Evolutionary conservation across 78 protist species (phyloP).

Genomic region (Dictyostelium capitatum): DNA sequence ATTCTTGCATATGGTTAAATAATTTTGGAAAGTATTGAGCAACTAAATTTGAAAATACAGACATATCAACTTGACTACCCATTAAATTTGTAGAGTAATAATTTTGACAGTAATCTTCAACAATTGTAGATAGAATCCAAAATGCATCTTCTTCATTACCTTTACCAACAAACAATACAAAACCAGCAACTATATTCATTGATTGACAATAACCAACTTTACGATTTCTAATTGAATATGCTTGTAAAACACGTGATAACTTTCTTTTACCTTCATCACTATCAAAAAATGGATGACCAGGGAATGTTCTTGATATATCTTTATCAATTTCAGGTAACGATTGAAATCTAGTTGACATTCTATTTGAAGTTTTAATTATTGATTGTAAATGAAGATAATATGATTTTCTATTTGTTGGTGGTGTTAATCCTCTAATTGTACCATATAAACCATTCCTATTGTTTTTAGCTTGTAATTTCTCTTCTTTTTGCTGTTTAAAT

Average conservation of each 20-base stretch:
- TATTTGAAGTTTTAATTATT: slow-evolving; percentile 43
- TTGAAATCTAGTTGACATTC: slow-evolving; percentile 21
- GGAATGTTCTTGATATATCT: slow-evolving; percentile 88
- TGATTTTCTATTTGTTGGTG: slow-evolving; percentile 69
- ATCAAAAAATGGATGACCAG: slow-evolving; percentile 84
- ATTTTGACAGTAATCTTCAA: slow-evolving; percentile 82
- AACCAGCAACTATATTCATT: slow-evolving; percentile 90
- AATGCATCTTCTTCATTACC: slow-evolving; percentile 91
- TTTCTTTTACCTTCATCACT: slow-evolving; percentile 57
- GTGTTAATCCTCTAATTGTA: slow-evolving; percentile 68
- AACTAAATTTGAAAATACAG: slow-evolving; percentile 64
- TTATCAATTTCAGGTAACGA: slow-evolving; percentile 72
- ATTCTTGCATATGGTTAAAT: slow-evolving; percentile 11
- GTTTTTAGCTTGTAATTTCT: slow-evolving; percentile 1
- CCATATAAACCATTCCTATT: slow-evolving; percentile 30
- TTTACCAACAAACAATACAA: slow-evolving; percentile 73
- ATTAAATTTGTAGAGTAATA: slow-evolving; percentile 82
- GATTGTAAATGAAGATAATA: slow-evolving; percentile 50
- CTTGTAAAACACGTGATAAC: slow-evolving; percentile 69
- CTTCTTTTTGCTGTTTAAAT: slow-evolving; percentile 70
- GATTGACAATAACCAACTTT: slow-evolving; percentile 93
- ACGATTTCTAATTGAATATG: slow-evolving; percentile 83
- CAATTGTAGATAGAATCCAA: slow-evolving; percentile 84
- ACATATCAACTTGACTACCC: slow-evolving; percentile 82
- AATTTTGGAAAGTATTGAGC: slow-evolving; percentile 28